Evolutionary conservation across 495 filamentous ascomycete genomes (phyloP).

Genomic region (Tuber brumale): DNA sequence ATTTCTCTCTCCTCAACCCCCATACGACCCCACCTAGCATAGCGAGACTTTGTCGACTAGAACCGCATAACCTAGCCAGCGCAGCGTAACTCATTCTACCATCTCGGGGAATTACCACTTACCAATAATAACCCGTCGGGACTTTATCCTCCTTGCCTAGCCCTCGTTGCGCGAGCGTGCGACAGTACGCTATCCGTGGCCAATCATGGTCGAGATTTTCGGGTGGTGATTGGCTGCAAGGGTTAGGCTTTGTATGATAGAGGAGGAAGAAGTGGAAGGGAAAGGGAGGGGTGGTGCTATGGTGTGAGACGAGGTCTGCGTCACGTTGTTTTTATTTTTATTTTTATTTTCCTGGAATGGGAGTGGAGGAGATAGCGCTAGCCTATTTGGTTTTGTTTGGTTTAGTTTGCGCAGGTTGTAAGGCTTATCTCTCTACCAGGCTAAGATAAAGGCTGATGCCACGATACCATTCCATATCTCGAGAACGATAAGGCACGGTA

Average conservation of each 20-base stretch:
- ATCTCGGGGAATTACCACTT: constrained; percentile 1
- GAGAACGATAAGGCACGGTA: too few species aligned
- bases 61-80: constrained; percentile 2
- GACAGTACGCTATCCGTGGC: neutral
- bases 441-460: too few species aligned
- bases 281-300: neutral
- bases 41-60: constrained; percentile 3
- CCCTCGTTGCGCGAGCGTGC: neutral
- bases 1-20: neutral
- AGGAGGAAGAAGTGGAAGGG: neutral
- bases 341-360: too few species aligned
- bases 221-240: neutral
- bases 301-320: neutral
- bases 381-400: too few species aligned
- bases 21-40: neutral
- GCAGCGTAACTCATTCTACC: neutral
- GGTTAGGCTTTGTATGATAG: neutral
- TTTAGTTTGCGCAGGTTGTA: too few species aligned
- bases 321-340: too few species aligned
- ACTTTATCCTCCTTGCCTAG: neutral
- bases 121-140: constrained; percentile 1
- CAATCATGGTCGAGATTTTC: neutral
- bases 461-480: too few species aligned
- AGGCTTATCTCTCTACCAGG: too few species aligned
- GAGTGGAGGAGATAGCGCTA: too few species aligned